Evolutionary conservation across 2,329 filamentous ascomycete genomes (phyloP).

Genomic region (Penicillium sp.): DNA sequence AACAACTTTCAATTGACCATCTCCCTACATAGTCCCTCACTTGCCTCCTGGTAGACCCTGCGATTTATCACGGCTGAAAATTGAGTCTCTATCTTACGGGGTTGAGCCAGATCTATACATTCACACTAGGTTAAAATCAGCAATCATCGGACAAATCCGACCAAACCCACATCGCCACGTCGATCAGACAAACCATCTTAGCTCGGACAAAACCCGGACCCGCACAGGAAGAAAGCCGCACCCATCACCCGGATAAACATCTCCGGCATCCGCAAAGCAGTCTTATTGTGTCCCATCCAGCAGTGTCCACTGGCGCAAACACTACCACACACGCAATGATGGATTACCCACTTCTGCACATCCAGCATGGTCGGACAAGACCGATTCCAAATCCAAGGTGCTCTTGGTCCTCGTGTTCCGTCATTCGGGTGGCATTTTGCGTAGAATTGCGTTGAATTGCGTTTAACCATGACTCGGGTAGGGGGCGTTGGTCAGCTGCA

Average conservation of each 20-base stretch:
- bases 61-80: background rate
- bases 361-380: background rate
- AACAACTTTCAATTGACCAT: background rate
- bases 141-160: slow-evolving; percentile 1
- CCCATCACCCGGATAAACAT: background rate
- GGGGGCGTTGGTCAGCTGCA: background rate
- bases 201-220: background rate
- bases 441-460: background rate
- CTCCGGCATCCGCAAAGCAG: background rate
- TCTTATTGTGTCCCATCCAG: background rate
- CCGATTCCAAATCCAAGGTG: background rate
- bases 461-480: background rate
- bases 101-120: background rate
- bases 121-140: background rate
- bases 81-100: background rate
- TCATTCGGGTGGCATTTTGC: background rate
- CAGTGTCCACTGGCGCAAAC: background rate
- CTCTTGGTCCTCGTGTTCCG: background rate
- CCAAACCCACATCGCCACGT: background rate
- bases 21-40: background rate
- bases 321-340: background rate
- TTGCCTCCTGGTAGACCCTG: background rate
- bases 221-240: background rate
- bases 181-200: background rate
- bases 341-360: background rate